Evolutionary conservation across 2,329 filamentous ascomycete genomes (phyloP), one percentile per base, ranked within the genome.

Genomic region (Monilinia laxa): DNA sequence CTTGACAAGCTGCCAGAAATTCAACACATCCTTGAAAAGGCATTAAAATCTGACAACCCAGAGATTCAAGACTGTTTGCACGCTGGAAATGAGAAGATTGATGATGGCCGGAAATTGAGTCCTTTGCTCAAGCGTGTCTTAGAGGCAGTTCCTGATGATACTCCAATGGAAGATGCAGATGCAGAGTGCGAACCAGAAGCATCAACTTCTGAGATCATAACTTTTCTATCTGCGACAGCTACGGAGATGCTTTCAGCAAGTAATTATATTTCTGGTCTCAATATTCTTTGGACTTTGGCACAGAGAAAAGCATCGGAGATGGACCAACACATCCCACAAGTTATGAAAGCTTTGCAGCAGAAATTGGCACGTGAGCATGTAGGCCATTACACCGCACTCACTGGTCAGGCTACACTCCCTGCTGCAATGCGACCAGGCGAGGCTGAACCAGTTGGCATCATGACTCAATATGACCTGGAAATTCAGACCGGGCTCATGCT

Each of bases 351-450:
- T 0, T 85, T 99, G 72, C 94, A 96, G 73, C 86, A 87, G 60
- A 97, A 97, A 79, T 85, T 99, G 71, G 93, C 93, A 0, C 90
- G 95, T 72, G 95, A 99, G 71, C 95, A 99, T 78, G 90, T 99
- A 77, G 92, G 82, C 77, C 90, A 88, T 73, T 92, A 90, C 72
- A 84, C 85, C 40, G 82, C 84, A 9, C 78, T 85, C 60, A 82
- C 83, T 68, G 83, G 81, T 68, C 81, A 87, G 73, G 80, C 77
- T 76, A n/a, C 42, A 70, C 58, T 74, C 58, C 66, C 78, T 73
- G 70, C 71, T 67, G 68, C 78, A 69, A 62, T 76, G 71, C 73
- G 78, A 72, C 62, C 74, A 23, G 74, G 80, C 42, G 84, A 87
- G 20, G 83, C 80, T 69, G 81, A 83, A 38, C 81, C 82, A 18